phyloP scores from a whole-genome alignment of 345 rosid genomes.

The Gossypium herbaceum region DNA sequence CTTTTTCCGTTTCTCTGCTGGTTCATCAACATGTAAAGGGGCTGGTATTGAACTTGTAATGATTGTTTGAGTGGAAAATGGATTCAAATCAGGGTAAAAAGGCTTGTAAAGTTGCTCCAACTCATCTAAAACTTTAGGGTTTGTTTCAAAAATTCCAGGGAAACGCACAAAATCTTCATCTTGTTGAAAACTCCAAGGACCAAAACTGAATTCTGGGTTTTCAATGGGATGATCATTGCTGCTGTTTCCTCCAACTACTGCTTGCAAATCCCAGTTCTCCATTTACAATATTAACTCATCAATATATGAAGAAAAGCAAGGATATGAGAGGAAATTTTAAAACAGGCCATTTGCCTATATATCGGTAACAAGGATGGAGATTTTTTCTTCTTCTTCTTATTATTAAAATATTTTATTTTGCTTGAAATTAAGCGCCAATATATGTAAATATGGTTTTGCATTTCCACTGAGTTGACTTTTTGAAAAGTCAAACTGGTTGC shows the following conservation, averaged over 20 bases:
- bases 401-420: background rate
- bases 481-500: slow-evolving; percentile 4
- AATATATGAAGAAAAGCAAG: background rate
- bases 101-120: slow-evolving; percentile 46
- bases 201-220: slow-evolving; percentile 25
- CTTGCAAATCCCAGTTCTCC: slow-evolving; percentile 64
- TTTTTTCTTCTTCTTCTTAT: background rate
- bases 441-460: slow-evolving; percentile 4
- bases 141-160: slow-evolving; percentile 27
- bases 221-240: slow-evolving; percentile 19
- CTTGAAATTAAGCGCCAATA: slow-evolving; percentile 11
- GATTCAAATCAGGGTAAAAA: slow-evolving; percentile 28
- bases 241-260: slow-evolving; percentile 48
- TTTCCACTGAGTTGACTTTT: slow-evolving; percentile 27
- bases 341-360: slow-evolving; percentile 29
- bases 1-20: slow-evolving; percentile 25
- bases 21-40: slow-evolving; percentile 25
- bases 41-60: slow-evolving; percentile 30
- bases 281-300: slow-evolving; percentile 32
- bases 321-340: background rate
- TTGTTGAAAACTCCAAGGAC: slow-evolving; percentile 26
- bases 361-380: slow-evolving; percentile 13
- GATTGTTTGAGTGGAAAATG: slow-evolving; percentile 35
- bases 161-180: slow-evolving; percentile 24
- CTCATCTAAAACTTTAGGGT: slow-evolving; percentile 33